phyloP scores from a whole-genome alignment of 495 filamentous ascomycete genomes.

The Letharia lupina region DNA sequence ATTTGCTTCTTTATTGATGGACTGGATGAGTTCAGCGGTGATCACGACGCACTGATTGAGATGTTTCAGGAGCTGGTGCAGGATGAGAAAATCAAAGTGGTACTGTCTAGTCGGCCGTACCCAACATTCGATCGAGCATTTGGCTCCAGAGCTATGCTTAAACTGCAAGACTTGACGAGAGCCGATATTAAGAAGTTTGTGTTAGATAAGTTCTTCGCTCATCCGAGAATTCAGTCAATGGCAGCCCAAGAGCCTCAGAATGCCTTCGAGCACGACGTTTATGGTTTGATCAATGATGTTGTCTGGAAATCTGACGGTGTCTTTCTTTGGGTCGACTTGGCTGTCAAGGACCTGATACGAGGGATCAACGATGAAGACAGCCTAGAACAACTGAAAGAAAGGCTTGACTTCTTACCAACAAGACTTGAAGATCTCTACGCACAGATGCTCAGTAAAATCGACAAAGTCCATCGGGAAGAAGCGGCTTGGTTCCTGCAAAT shows the following conservation, averaged over 20 bases:
- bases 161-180: conserved; percentile 8
- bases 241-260: background rate
- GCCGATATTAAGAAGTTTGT: conserved; percentile 5
- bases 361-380: background rate
- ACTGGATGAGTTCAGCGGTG: conserved; percentile 11
- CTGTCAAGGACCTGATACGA: background rate
- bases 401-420: background rate
- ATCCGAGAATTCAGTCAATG: background rate
- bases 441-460: background rate
- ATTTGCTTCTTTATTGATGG: conserved; percentile 14
- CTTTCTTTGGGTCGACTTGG: conserved; percentile 5
- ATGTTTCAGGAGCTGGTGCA: background rate
- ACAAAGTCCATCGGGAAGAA: background rate
- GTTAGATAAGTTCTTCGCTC: background rate
- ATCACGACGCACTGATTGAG: conserved; percentile 5
- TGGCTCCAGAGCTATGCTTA: background rate
- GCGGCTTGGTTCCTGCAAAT: background rate
- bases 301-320: background rate
- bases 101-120: conserved; percentile 15
- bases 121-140: conserved; percentile 5
- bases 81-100: conserved; percentile 1
- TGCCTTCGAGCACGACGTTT: too few relatives aligned
- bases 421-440: conserved; percentile 2
- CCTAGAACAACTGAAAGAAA: background rate
- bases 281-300: background rate